A percentile compares a stretch with the other conserved stretches of the same genome.
Evolutionary conservation across 2,329 filamentous ascomycete genomes (phyloP).

Genomic region (Thelonectria olida): DNA sequence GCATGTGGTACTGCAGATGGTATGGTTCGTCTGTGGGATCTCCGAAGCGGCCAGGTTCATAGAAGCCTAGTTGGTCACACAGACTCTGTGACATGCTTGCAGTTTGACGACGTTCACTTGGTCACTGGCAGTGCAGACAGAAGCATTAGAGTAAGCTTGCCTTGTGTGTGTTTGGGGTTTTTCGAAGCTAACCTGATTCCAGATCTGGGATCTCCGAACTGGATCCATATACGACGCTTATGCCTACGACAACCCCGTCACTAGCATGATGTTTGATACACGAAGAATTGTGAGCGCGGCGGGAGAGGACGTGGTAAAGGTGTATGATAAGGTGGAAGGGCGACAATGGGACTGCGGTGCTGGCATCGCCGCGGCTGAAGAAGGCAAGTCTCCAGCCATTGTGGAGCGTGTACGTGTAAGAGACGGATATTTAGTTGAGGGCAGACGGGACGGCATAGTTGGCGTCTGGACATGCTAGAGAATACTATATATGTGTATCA

Average conservation of each 20-base stretch:
- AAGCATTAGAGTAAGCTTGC: conserved; percentile 84
- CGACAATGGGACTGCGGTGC: conserved; percentile 96
- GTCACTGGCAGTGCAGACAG: conserved; percentile 93
- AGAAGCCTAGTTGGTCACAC: conserved; percentile 95
- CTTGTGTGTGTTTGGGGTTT: background rate
- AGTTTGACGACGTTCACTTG: conserved; percentile 95
- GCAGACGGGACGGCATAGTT: conserved; percentile 85
- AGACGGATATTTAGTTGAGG: conserved; percentile 94
- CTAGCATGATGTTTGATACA: conserved; percentile 96
- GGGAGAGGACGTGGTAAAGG: conserved; percentile 92
- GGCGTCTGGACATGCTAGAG: conserved; percentile 85
- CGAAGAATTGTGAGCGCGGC: conserved; percentile 90
- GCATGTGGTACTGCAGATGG: conserved; percentile 97
- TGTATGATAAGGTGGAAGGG: conserved; percentile 97
- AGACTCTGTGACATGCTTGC: conserved; percentile 89
- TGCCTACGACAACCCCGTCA: conserved; percentile 91
- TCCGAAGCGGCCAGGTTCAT: conserved; percentile 96
- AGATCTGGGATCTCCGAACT: conserved; percentile 99
- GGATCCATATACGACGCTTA: conserved; percentile 96
- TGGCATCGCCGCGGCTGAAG: conserved; percentile 75
- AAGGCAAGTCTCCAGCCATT: conserved; percentile 70
- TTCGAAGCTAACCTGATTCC: conserved; percentile 36
- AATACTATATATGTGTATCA: conserved; percentile 29
- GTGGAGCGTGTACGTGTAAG: conserved; percentile 90
- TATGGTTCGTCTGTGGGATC: conserved; percentile 96